Evolutionary conservation across 495 filamentous ascomycete species (phyloP).

Genomic region (Penicillium subrubescens): DNA sequence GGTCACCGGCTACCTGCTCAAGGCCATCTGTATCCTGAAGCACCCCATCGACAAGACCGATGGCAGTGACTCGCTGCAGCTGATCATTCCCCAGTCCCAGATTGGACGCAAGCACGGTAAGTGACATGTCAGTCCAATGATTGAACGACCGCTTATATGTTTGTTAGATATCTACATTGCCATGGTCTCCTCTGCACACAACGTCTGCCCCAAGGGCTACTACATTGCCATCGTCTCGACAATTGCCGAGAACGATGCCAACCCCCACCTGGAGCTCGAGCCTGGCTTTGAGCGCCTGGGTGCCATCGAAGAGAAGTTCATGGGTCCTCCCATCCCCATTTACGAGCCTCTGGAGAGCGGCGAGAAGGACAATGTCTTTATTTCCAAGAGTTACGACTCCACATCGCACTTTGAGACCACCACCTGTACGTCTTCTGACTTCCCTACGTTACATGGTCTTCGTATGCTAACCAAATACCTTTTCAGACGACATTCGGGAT

Average conservation of each 20-base stretch:
- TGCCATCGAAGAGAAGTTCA: slow-evolving; percentile 94
- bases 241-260: slow-evolving; percentile 86
- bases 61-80: slow-evolving; percentile 85
- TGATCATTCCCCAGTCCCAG: slow-evolving; percentile 98
- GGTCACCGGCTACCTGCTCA: slow-evolving; percentile 84
- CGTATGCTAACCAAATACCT: slow-evolving; percentile 7
- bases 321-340: slow-evolving; percentile 86
- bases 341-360: slow-evolving; percentile 92
- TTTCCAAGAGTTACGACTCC: slow-evolving; percentile 97
- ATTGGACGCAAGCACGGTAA: slow-evolving; percentile 91
- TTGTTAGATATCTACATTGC: slow-evolving; percentile 92
- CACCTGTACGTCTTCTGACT: slow-evolving; percentile 52
- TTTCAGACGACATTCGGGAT: slow-evolving; percentile 83
- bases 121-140: slow-evolving; percentile 15
- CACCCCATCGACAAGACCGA: slow-evolving; percentile 90
- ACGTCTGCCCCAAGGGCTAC: slow-evolving; percentile 98
- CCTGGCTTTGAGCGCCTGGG: slow-evolving; percentile 93
- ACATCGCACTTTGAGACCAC: slow-evolving; percentile 97
- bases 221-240: slow-evolving; percentile 98
- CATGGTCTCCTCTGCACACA: slow-evolving; percentile 92
- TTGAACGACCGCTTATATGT: slow-evolving; percentile 25
- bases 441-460: neutral
- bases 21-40: slow-evolving; percentile 96
- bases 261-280: slow-evolving; percentile 94
- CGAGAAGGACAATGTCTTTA: slow-evolving; percentile 87